Evolutionary conservation across 257 asterid genomes (phyloP), one percentile per base, ranked within the genome.

Genomic region (Coffea canephora): DNA sequence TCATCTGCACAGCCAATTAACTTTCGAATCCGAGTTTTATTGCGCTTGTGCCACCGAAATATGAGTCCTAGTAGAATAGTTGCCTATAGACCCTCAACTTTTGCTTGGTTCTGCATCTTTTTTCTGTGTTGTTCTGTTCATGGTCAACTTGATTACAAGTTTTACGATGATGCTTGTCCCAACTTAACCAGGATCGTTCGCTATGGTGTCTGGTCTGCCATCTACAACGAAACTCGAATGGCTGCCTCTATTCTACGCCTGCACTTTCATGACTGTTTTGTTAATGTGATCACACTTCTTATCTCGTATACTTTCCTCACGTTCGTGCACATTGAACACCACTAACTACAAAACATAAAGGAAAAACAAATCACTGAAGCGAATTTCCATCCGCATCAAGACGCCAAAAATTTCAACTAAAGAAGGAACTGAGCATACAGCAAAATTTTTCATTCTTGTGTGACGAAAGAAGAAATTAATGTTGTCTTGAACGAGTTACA

Each of bases 181-280:
- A 88, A 78, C 86, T 84, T 92, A 82, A 41, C 84, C 5, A 85
- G 77, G 73, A 86, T 92, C 45, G 90, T 92, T 43, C 85, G 86
- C 36, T 67, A 71, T 23, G 91, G 88, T n/a, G 89, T 92, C 79
- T 85, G 89, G 92, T 85, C 94, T 45, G 96, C 97, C 80, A 85
- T 92, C 61, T 75, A 83, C n/a, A 92, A 89, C 66, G 97, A 92
- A 69, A 87, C 96, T 11, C 90, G 97, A 85, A 83, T 91, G 78
- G 96, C 97, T 25, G 97, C 96, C 74, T 92, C 97, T 82, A 83
- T 92, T 78, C 86, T 92, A 48, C 95, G 97, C 73, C 78, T 92
- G 12, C 94, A 90, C 82, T 92, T 92, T 87, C 97, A 92, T 50
- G 97, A 92, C 87, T 92, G 96, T 75, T 89, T 92, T 78, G 92